Evolutionary conservation across 208 protist species (phyloP).

Genomic region (Entamoeba moshkovskii): DNA sequence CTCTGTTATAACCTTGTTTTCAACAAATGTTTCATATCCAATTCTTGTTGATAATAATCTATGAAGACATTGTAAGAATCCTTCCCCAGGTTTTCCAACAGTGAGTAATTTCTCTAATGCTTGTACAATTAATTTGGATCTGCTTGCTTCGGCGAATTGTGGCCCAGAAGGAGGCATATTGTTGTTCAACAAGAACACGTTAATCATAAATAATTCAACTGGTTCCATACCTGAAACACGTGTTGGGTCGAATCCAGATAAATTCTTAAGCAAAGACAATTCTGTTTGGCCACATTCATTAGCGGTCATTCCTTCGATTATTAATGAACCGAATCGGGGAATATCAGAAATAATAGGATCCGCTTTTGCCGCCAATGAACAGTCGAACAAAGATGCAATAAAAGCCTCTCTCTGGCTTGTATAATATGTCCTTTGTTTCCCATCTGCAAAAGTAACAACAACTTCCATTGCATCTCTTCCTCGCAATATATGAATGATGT

Average conservation of each 20-base stretch:
- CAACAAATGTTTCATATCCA: too few relatives aligned
- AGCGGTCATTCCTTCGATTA: background rate
- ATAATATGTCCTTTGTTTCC: background rate
- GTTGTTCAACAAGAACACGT: background rate
- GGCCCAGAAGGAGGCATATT: background rate
- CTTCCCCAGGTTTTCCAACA: background rate
- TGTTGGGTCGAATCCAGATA: background rate
- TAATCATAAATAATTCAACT: background rate
- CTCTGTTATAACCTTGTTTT: too few relatives aligned
- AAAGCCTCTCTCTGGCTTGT: background rate
- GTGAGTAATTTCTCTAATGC: background rate
- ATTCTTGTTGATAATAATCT: too few relatives aligned
- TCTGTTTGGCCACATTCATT: background rate
- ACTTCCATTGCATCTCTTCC: background rate
- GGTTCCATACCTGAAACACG: background rate
- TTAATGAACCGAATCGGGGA: background rate
- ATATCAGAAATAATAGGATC: conserved; percentile 1
- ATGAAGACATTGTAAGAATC: too few relatives aligned
- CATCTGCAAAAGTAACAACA: background rate
- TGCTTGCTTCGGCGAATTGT: background rate
- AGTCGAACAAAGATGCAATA: background rate
- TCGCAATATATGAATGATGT: background rate
- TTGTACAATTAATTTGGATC: background rate
- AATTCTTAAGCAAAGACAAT: background rate
- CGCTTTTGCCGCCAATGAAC: background rate